Evolutionary conservation across 2,329 filamentous ascomycete species (phyloP).

Genomic region (Clonostachys rosea): DNA sequence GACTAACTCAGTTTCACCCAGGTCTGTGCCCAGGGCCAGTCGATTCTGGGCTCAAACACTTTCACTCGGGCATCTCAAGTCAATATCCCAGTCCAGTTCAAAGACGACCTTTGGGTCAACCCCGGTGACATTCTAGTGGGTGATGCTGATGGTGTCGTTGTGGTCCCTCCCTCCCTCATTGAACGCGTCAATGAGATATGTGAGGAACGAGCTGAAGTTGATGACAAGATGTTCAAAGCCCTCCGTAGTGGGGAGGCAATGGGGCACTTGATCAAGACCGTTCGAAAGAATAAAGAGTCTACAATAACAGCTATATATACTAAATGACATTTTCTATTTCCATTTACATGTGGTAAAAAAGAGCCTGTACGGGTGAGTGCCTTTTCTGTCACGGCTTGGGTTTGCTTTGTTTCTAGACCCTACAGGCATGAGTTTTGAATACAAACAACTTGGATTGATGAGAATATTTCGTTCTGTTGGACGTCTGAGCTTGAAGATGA

Average conservation of each 20-base stretch:
- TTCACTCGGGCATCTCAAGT: constrained; percentile 18
- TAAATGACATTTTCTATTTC: background rate
- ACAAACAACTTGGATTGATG: too few species aligned
- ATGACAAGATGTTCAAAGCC: constrained; percentile 12
- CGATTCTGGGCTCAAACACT: constrained; percentile 19
- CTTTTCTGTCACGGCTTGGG: background rate
- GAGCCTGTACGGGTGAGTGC: background rate
- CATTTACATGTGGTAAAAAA: background rate
- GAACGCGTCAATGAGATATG: constrained; percentile 18
- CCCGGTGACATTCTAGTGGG: constrained; percentile 19
- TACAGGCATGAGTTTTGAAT: too few species aligned
- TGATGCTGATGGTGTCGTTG: constrained; percentile 20
- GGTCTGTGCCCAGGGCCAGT: constrained; percentile 17
- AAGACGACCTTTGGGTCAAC: constrained; percentile 17
- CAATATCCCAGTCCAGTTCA: constrained; percentile 17
- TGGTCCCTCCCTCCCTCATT: constrained; percentile 12
- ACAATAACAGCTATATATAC: background rate
- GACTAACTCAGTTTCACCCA: constrained; percentile 10
- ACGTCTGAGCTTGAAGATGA: too few species aligned
- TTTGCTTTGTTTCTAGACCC: too few species aligned
- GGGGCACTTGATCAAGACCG: background rate
- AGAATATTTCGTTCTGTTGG: too few species aligned
- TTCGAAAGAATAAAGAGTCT: background rate
- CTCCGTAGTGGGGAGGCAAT: constrained; percentile 1
- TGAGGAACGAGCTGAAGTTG: constrained; percentile 16